Base-by-base conservation (phyloP, 768 basidiomycete species). In the Mycena polygramma region DNA sequence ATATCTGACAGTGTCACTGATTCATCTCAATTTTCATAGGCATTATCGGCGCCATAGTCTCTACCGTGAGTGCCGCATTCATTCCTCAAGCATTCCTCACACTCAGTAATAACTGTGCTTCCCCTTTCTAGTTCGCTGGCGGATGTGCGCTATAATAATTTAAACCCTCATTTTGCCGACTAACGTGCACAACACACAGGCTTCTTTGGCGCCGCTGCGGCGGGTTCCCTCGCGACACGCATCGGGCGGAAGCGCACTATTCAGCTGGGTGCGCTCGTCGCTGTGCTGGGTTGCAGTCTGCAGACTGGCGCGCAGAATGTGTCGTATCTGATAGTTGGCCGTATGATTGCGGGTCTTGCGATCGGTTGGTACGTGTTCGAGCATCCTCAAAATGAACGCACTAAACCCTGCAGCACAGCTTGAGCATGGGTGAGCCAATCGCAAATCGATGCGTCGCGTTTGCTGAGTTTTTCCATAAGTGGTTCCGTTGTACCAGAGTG, bases 401-500 rank as follows among this genome's bases (percentile, higher is more conserved):
- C 41, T 20, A 8, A 26, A 17, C 5, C 43, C 22, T 4, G 35
- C 9, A 19, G 52, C 4, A 22, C 54, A 71, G 69, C 55, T 63
- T 71, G 64, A 71, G 69, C 54, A 71, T 71, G 69, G 69, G 69
- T 71, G 10, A 49, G 69, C 10, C 13, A 1, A 7, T 11, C 14
- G 45, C 45, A 19, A 1, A 11, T 11, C 36, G 5, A 36, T 57
- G 17, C 2, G 4, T 6, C 35, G 30, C 9, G 19, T 30, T 24
- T 3, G 10, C 78, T 87, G 9, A 75, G 83, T 37, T 83, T 81
- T 51, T 75, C 79, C 6, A 37, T 13, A n/a, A 57, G 79, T 85
- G 43, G 87, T 88, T 22, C 87, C 87, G 15, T 78, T 88, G 68
- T 88, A 88, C 73, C 87, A 88, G 73, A 85, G 85, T 41, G 85